Conservation (phyloP, 257 asterid genomes). For the Asclepias syriaca region DNA sequence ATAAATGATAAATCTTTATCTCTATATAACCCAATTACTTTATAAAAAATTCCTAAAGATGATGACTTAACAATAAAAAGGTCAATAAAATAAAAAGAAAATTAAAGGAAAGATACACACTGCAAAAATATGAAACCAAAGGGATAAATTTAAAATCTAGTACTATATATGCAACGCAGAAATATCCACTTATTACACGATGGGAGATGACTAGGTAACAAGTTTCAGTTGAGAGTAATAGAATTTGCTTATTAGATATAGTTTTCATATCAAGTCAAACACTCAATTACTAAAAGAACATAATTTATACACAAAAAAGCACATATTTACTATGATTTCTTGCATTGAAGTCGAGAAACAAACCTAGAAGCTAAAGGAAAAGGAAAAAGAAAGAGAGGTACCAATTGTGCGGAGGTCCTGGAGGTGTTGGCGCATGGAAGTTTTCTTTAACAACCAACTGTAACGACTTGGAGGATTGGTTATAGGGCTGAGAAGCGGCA, state of each 20-base stretch:
- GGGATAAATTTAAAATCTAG: not conserved
- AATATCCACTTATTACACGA: not conserved
- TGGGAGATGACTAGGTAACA: not conserved
- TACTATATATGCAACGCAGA: not conserved
- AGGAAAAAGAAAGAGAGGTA: constrained; percentile 17
- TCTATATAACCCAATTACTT: not conserved
- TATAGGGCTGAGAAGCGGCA: constrained; percentile 56
- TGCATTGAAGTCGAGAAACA: constrained; percentile 1
- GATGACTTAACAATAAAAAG: not conserved
- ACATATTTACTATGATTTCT: not conserved
- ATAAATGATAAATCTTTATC: not conserved
- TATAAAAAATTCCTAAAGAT: not conserved
- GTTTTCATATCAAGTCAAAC: too few relatives aligned
- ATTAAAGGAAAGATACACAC: not conserved
- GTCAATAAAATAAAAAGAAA: not conserved
- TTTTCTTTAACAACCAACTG: constrained; percentile 55
- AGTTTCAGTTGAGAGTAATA: not conserved
- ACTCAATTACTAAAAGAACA: not conserved
- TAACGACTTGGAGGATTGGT: constrained; percentile 56
- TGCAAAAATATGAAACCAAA: not conserved
- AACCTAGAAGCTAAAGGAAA: not conserved
- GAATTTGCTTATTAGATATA: not conserved
- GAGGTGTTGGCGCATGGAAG: constrained; percentile 70
- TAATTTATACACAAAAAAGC: not conserved
- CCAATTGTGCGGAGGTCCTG: constrained; percentile 74